Conservation (phyloP, 345 rosid species). For the Citrus medica region DNA sequence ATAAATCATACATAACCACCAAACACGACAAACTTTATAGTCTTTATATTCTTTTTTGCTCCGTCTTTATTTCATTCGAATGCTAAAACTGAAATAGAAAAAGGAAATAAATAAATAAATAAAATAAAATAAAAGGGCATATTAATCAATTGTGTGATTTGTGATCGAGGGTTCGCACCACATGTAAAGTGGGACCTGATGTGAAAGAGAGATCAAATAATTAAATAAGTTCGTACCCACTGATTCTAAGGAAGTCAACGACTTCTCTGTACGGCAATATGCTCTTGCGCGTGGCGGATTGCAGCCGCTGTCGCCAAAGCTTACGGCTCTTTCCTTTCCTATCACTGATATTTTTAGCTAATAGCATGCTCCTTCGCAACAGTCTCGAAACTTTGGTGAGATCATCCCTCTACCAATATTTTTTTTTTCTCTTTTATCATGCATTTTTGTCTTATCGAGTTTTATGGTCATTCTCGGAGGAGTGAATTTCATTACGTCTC, state of each 20-base stretch:
- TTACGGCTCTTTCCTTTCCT: background rate
- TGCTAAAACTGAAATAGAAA: background rate
- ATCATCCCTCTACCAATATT: too few species aligned
- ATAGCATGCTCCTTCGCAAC: background rate
- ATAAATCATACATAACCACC: background rate
- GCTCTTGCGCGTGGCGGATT: constrained; percentile 1
- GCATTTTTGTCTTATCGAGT: too few species aligned
- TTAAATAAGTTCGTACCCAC: background rate
- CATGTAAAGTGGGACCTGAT: background rate
- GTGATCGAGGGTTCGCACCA: background rate
- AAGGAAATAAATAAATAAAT: background rate
- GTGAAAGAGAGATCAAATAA: background rate
- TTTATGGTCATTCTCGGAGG: too few species aligned
- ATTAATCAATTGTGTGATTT: background rate
- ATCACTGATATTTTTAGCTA: background rate
- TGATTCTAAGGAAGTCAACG: background rate
- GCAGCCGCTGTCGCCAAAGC: background rate
- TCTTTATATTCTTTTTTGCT: background rate
- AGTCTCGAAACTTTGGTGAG: background rate
- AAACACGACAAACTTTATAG: background rate
- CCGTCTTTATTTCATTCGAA: background rate
- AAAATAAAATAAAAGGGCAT: background rate
- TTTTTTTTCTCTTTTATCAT: too few species aligned
- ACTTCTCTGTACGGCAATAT: background rate
- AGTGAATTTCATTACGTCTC: too few species aligned